Evolutionary conservation across 768 basidiomycete species (phyloP).

Genomic region (Amanita molliuscula): DNA sequence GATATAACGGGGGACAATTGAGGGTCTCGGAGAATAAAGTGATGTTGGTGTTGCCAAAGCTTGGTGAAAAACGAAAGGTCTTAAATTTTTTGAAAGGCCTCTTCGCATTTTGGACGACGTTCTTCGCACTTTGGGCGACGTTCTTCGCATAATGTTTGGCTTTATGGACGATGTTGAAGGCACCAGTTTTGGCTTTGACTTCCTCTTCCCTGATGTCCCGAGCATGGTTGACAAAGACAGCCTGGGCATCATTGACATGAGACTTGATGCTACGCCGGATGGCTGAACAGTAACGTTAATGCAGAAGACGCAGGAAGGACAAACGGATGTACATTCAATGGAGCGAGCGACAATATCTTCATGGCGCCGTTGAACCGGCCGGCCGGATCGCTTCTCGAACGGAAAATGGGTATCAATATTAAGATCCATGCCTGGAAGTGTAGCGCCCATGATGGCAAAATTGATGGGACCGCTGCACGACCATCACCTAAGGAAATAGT

Average conservation of each 20-base stretch:
- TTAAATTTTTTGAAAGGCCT: slow-evolving; percentile 20
- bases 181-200: background rate
- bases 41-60: slow-evolving; percentile 19
- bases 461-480: slow-evolving; percentile 5
- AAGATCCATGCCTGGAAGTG: slow-evolving; percentile 12
- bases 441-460: slow-evolving; percentile 15
- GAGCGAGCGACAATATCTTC: slow-evolving; percentile 18
- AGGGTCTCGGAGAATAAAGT: slow-evolving; percentile 21
- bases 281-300: background rate
- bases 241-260: background rate
- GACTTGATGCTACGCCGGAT: background rate
- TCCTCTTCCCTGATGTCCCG: background rate
- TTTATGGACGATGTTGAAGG: background rate
- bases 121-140: background rate
- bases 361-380: slow-evolving; percentile 12
- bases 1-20: slow-evolving; percentile 16
- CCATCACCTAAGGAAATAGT: background rate
- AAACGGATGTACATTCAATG: slow-evolving; percentile 10
- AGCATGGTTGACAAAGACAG: background rate
- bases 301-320: background rate
- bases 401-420: slow-evolving; percentile 12
- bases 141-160: background rate
- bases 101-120: slow-evolving; percentile 12
- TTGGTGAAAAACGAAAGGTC: slow-evolving; percentile 9
- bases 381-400: slow-evolving; percentile 5